Evolutionary conservation across 2,329 filamentous ascomycete species (phyloP).

Genomic region (Colletotrichum echinochloae): DNA sequence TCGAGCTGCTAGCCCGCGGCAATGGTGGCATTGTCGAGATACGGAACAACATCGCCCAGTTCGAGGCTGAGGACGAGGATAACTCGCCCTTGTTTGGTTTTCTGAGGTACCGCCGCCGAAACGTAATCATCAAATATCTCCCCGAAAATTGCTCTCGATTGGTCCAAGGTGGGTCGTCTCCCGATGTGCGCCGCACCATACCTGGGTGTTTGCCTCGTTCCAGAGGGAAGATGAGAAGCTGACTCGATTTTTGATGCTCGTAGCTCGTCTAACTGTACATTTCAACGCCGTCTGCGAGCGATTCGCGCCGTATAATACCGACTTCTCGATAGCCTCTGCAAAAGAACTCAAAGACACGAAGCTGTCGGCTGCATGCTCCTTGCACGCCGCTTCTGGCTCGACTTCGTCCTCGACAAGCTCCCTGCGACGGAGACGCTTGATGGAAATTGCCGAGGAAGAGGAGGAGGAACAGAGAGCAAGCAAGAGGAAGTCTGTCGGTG

Average conservation of each 20-base stretch:
- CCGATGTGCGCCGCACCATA: conserved; percentile 19
- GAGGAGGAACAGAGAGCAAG: conserved; percentile 76
- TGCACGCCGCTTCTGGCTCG: conserved; percentile 89
- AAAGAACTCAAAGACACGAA: conserved; percentile 89
- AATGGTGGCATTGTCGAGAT: conserved; percentile 87
- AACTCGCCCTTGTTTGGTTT: conserved; percentile 92
- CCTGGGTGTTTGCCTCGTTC: conserved; percentile 24
- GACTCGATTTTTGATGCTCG: conserved; percentile 32
- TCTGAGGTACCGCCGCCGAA: conserved; percentile 87
- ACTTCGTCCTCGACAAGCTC: conserved; percentile 88
- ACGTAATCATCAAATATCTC: conserved; percentile 91
- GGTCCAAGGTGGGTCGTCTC: conserved; percentile 79
- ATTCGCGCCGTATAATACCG: conserved; percentile 88
- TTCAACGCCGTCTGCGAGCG: conserved; percentile 75
- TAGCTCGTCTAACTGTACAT: conserved; percentile 85
- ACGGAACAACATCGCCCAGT: conserved; percentile 79
- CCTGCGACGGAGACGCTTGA: conserved; percentile 78
- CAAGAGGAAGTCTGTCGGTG: conserved; percentile 68
- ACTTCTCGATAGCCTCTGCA: conserved; percentile 79
- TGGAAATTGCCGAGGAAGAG: conserved; percentile 94
- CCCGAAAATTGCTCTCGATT: conserved; percentile 91
- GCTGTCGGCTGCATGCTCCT: conserved; percentile 86
- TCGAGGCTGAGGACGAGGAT: conserved; percentile 68
- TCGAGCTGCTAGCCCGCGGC: conserved; percentile 82
- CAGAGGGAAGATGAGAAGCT: conserved; percentile 33